Base-by-base conservation (phyloP, 768 basidiomycete species). In the Candolleomyces eurysporus region DNA sequence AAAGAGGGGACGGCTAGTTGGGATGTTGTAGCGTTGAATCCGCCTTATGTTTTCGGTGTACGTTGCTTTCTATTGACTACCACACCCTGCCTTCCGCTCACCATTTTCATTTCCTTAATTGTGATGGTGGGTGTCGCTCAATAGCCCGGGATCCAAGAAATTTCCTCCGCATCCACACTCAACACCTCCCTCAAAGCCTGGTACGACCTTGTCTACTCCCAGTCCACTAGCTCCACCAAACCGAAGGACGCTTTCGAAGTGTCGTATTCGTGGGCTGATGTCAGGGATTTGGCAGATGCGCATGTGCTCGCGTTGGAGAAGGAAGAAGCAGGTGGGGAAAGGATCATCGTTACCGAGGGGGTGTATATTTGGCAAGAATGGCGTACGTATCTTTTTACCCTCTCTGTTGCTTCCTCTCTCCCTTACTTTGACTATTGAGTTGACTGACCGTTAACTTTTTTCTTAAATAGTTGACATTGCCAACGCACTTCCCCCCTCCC, bases 261-360 rank as follows among this genome's bases (percentile, higher is more conserved):
- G 2, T 59, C 67, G 5, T 67, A 67, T 14, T 61, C 66, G 22
- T 84, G 79, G 76, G 67, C 82, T 31, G 83, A 87, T 55, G 84
- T 86, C 6, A 79, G 84, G 6, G 85, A 87, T 67, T 67, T 84
- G 39, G 85, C 85, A 0, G 73, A 78, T 21, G 86, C 81, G 0
- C 88, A 90, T 67, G 76, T 78, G 0, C 69, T 74, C 5, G 84
- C 85, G 4, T 69, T 91, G 21, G 76, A 78, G 57, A 80, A 76
- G 54, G 74, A 79, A 30, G 78, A 75, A 2, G 87, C 86, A 0
- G 81, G 79, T 3, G 83, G 83, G 1, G 76, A 89, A 59, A 75
- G 89, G 39, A 80, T 89, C 66, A 78, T 90, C 66, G 63, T 84
- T 45, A 72, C 71, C n/a, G 72, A 69, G 2, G 77, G 79, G 72